These are phyloP conservation scores for Coccomyxa sp. DNA, from an alignment of 139 green algal genomes.

Conservation along the genomic window DNA sequence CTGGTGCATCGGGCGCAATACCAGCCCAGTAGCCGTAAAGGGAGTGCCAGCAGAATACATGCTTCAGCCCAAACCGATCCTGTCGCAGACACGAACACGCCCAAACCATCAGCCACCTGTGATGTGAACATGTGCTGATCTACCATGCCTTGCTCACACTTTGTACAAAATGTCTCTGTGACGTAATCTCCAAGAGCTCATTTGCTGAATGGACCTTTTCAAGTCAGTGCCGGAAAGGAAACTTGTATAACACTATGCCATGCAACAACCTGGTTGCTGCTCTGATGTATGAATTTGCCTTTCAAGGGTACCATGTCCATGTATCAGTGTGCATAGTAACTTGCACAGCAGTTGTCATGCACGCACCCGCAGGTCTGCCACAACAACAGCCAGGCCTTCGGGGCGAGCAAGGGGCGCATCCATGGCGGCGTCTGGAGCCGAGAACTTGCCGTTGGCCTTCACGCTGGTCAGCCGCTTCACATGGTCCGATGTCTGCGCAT, in stretches of 20 bases:
- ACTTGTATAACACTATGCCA: neutral
- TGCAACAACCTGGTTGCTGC: neutral
- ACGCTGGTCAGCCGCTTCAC: constrained; percentile 67
- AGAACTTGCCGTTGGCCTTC: constrained; percentile 58
- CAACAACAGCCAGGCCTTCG: constrained; percentile 58
- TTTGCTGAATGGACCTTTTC: too few species aligned
- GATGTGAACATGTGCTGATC: too few species aligned
- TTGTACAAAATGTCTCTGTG: too few species aligned
- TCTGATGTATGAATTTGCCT: neutral
- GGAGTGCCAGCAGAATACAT: constrained; percentile 95
- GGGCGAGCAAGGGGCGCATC: constrained; percentile 24
- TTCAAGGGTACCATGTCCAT: too few species aligned
- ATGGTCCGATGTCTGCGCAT: constrained; percentile 65
- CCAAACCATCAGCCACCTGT: neutral
- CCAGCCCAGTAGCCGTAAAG: constrained; percentile 92
- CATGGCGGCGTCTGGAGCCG: neutral
- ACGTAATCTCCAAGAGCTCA: too few species aligned
- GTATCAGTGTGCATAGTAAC: too few species aligned
- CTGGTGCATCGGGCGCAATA: neutral
- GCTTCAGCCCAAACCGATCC: constrained; percentile 48
- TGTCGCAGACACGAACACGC: constrained; percentile 30
- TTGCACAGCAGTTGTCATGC: neutral
- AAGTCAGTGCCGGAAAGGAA: neutral
- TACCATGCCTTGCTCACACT: too few species aligned
- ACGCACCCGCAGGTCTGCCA: constrained; percentile 17